Base-by-base conservation (phyloP, 2,329 filamentous ascomycete genomes). In the Clarireedia homoeocarpa region DNA sequence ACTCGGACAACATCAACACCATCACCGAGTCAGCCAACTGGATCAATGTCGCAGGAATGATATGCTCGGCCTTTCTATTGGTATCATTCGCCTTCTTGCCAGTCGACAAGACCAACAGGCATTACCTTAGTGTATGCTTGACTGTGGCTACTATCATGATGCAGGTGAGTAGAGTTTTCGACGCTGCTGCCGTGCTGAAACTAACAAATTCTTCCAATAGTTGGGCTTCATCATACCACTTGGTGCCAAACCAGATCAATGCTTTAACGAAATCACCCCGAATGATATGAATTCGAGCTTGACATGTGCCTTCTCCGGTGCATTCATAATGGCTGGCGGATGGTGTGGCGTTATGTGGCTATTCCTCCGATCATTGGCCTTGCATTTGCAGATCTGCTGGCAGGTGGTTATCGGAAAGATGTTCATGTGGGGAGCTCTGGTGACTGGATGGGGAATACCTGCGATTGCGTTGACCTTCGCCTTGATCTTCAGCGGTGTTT, bases 311-410 rank as follows among this genome's bases (percentile, higher is more conserved):
- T 86, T 91, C 58, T 96, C 91, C 0, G 94, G 94, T 9, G 81
- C 90, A 1, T 85, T 96, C 62, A 75, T 99, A 51, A 80, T 97
- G 51, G 81, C 91, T 30, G 94, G 94, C 53, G 94, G 91, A 45
- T 89, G 91, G 79, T 81, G 83, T 30, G 88, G 85, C 47, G 83
- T 90, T 34, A 84, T 95, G 71, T 99, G 94, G 92, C 83, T 91
- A 61, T 95, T 96, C 69, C 79, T 96, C 58, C 84, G 94, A 61
- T 88, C 92, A 0, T 74, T 97, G 36, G 95, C 91, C 4, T 85
- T 99, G 65, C 94, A 99, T 71, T 83, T 99, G 26, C 94, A 97
- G 71, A 96, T 99, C 62, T 96, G 91, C 76, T 99, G 94, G 94
- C 91, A 97, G 71, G 80, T 95, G 36, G 84, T 92, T 6, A 88